Percentiles rank a stretch among this genome's conserved stretches.
Evolutionary conservation across 164 flowering plant species (phyloP).

Genomic region (Buxus sempervirens): DNA sequence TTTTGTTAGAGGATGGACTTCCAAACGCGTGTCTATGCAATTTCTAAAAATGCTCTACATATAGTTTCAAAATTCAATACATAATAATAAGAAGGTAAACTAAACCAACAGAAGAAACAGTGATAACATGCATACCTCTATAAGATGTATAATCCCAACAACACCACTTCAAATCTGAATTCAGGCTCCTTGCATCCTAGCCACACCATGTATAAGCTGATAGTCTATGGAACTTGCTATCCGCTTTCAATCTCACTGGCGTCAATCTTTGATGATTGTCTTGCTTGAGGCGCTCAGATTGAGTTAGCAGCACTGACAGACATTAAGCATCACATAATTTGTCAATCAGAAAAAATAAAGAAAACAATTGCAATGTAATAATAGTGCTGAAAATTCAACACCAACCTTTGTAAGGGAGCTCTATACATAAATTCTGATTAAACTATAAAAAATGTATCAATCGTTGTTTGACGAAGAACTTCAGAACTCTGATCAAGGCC

Average conservation of each 20-base stretch:
- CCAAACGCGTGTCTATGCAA: no score
- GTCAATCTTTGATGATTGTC: not conserved
- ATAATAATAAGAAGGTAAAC: no score
- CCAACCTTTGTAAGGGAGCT: slow-evolving; percentile 7
- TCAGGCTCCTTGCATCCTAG: not conserved
- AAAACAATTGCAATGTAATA: not conserved
- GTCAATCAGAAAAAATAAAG: not conserved
- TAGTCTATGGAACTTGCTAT: not conserved
- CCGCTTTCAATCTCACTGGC: not conserved
- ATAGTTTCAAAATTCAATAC: no score
- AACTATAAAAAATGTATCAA: slow-evolving; percentile 48
- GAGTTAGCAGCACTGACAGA: no score
- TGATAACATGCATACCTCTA: slow-evolving; percentile 6
- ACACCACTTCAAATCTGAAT: not conserved
- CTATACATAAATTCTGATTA: slow-evolving; percentile 14
- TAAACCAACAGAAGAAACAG: no score
- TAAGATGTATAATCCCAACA: not conserved
- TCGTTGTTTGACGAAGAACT: slow-evolving; percentile 75
- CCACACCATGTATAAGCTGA: not conserved
- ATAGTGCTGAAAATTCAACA: not conserved
- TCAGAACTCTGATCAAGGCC: slow-evolving; percentile 86
- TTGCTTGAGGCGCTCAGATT: not conserved
- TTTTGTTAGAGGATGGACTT: no score
- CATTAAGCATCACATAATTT: not conserved
- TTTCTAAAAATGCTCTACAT: no score